A percentile compares a stretch with the other conserved stretches of the same genome.
These are phyloP conservation scores for Magnusiomyces suaveolens DNA, from an alignment of 1,139 yeast species.

Conservation along the genomic window DNA sequence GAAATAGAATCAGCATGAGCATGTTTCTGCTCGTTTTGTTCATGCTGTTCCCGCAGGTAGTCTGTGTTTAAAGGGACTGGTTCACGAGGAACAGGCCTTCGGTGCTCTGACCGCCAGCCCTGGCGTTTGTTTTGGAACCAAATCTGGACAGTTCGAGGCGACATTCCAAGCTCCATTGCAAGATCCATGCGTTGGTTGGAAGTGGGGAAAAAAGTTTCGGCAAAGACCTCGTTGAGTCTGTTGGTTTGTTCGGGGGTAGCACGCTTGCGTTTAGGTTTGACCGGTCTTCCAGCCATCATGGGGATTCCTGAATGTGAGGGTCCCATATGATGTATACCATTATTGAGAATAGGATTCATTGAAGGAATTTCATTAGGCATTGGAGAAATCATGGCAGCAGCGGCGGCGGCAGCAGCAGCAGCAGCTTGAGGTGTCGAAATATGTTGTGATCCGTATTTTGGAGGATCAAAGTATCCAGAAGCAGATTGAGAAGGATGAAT, in stretches of 20 bases:
- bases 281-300: constrained; percentile 10
- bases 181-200: constrained; percentile 30
- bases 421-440: neutral
- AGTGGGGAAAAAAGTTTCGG: constrained; percentile 32
- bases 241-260: constrained; percentile 32
- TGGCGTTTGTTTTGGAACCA: constrained; percentile 35
- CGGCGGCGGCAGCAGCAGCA: neutral
- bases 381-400: neutral
- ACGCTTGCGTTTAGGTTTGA: constrained; percentile 32
- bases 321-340: neutral
- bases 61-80: constrained; percentile 7
- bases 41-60: neutral
- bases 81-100: constrained; percentile 24
- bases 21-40: too few species aligned
- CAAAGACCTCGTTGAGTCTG: constrained; percentile 30
- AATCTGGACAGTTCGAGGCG: constrained; percentile 34
- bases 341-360: neutral
- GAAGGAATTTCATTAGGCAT: neutral
- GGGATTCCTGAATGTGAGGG: constrained; percentile 1
- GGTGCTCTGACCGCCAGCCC: constrained; percentile 31
- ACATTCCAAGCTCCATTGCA: constrained; percentile 34
- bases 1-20: too few species aligned
- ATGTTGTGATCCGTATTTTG: neutral
- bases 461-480: neutral
- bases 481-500: neutral